Conservation (phyloP, 768 basidiomycete genomes). For the Cubamyces lactineus region DNA sequence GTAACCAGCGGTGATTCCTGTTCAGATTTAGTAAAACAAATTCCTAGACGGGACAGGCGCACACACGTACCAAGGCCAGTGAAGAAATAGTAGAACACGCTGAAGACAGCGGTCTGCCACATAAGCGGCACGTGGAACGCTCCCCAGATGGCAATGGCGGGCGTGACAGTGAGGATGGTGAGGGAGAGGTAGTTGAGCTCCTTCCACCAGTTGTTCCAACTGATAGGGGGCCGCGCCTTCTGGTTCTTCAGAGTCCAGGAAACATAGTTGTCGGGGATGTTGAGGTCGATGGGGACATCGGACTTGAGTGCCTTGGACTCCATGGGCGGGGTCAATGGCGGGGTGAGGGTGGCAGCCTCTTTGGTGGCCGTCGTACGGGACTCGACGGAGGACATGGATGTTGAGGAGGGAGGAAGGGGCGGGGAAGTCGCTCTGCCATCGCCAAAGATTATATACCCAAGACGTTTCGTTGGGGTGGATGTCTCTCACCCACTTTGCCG, state of each 20-base stretch:
- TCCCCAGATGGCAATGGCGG: slow-evolving; percentile 74
- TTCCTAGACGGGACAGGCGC: neutral
- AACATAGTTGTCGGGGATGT: slow-evolving; percentile 63
- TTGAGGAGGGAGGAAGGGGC: slow-evolving; percentile 23
- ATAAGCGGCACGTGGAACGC: slow-evolving; percentile 63
- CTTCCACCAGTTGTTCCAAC: slow-evolving; percentile 46
- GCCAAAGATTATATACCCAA: slow-evolving; percentile 19
- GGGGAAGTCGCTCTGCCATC: neutral
- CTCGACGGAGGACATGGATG: slow-evolving; percentile 37
- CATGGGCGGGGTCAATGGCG: slow-evolving; percentile 27
- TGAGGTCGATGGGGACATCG: slow-evolving; percentile 37
- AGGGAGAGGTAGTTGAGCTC: slow-evolving; percentile 83
- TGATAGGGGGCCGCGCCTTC: slow-evolving; percentile 53
- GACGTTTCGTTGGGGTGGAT: slow-evolving; percentile 22
- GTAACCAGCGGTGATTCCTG: slow-evolving; percentile 91
- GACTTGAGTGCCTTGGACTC: slow-evolving; percentile 22
- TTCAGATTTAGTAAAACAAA: slow-evolving; percentile 30
- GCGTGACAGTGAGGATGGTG: slow-evolving; percentile 71
- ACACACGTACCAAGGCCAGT: slow-evolving; percentile 75
- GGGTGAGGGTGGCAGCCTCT: slow-evolving; percentile 28
- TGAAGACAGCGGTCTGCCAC: slow-evolving; percentile 75
- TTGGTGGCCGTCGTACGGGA: slow-evolving; percentile 28
- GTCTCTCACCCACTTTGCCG: slow-evolving; percentile 11
- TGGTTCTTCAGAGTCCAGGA: slow-evolving; percentile 52
- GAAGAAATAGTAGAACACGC: slow-evolving; percentile 71